A percentile compares a stretch with the other conserved stretches of the same genome.
phyloP scores from a whole-genome alignment of 805 yeast species.

The Cyberlindnera subsufficiens region DNA sequence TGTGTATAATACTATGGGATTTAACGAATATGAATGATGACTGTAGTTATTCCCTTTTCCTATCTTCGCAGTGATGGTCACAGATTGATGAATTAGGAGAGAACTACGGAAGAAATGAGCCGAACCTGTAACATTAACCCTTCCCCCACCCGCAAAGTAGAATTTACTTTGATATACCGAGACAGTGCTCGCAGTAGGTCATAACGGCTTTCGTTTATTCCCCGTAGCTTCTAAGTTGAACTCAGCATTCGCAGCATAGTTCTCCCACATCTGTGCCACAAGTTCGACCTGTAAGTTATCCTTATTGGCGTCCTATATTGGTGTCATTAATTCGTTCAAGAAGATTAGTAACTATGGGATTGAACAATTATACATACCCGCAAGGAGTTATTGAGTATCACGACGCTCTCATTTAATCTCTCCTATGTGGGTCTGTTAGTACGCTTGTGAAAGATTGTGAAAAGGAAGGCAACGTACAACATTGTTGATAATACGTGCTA shows the following conservation, averaged over 20 bases:
- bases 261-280: constrained; percentile 74
- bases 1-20: too few relatives aligned
- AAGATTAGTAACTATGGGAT: neutral
- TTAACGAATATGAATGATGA: too few relatives aligned
- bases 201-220: constrained; percentile 29
- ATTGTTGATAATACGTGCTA: constrained; percentile 70
- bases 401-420: constrained; percentile 64
- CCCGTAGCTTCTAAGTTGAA: constrained; percentile 65
- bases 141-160: neutral
- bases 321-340: neutral
- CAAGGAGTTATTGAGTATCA: constrained; percentile 54
- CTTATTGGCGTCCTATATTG: constrained; percentile 44
- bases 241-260: constrained; percentile 62
- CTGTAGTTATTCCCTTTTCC: too few relatives aligned
- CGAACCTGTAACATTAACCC: too few relatives aligned
- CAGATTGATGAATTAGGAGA: too few relatives aligned
- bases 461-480: constrained; percentile 44
- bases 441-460: neutral
- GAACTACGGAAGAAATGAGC: too few relatives aligned
- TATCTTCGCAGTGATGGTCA: too few relatives aligned
- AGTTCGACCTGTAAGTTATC: constrained; percentile 66
- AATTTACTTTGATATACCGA: neutral
- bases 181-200: neutral
- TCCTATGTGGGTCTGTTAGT: constrained; percentile 35
- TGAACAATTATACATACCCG: constrained; percentile 26